Evolutionary conservation across 1,139 yeast genomes (phyloP).

Genomic region (Candida sanyaensis): DNA sequence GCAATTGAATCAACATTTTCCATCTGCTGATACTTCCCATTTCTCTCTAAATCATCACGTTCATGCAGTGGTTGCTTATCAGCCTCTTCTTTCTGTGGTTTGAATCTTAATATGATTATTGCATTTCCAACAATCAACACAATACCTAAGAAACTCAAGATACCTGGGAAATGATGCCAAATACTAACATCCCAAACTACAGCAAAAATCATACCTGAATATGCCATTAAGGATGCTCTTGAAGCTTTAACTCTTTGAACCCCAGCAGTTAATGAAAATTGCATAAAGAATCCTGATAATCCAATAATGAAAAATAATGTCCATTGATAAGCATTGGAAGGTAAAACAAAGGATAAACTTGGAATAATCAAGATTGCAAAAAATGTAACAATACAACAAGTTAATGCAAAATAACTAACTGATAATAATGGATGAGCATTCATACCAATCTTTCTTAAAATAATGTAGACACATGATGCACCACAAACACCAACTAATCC

Average conservation of each 20-base stretch:
- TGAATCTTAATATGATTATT: constrained; percentile 52
- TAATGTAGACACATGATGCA: constrained; percentile 69
- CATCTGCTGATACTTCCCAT: constrained; percentile 16
- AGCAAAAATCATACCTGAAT: constrained; percentile 78
- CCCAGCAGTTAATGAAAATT: constrained; percentile 77
- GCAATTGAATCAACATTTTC: constrained; percentile 21
- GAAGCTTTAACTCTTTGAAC: constrained; percentile 82
- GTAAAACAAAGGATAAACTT: constrained; percentile 58
- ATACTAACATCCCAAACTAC: constrained; percentile 72
- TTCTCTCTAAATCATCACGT: constrained; percentile 16
- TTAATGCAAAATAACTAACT: constrained; percentile 73
- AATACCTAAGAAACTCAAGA: constrained; percentile 71
- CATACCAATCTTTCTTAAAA: constrained; percentile 73
- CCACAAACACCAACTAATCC: constrained; percentile 74
- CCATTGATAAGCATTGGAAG: constrained; percentile 67
- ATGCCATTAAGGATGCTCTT: constrained; percentile 72
- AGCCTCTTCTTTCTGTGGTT: constrained; percentile 30
- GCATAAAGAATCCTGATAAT: constrained; percentile 78
- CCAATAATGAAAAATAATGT: constrained; percentile 62
- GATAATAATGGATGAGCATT: constrained; percentile 78
- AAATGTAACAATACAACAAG: constrained; percentile 59
- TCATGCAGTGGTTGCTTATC: constrained; percentile 3
- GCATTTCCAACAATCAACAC: constrained; percentile 69
- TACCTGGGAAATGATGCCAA: constrained; percentile 74
- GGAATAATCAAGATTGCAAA: constrained; percentile 58